These are phyloP conservation scores for Pythium aphanidermatum DNA, from an alignment of 352 stramenopile species.

Conservation along the genomic window DNA sequence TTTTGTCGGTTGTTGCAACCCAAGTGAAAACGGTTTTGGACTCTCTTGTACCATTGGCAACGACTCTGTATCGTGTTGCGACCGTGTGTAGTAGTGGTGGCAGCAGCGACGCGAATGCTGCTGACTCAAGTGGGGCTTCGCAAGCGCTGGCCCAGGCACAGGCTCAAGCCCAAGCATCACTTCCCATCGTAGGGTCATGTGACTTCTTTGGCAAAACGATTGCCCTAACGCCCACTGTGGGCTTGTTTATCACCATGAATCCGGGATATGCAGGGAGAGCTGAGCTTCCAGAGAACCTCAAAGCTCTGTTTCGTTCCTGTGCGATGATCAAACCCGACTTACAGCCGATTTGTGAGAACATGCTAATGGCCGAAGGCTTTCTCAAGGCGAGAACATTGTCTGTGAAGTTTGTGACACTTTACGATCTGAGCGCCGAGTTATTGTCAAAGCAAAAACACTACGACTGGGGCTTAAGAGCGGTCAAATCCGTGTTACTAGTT, in stretches of 20 bases:
- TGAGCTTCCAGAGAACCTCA: conserved; percentile 91
- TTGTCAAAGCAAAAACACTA: conserved; percentile 89
- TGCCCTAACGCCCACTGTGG: conserved; percentile 73
- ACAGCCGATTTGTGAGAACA: conserved; percentile 92
- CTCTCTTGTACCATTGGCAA: conserved; percentile 33
- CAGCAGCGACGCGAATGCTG: conserved; percentile 11
- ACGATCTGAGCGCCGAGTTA: conserved; percentile 81
- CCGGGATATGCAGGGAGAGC: conserved; percentile 88
- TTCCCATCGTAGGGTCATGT: conserved; percentile 55
- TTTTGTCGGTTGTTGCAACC: conserved; percentile 93
- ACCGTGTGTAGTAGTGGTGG: conserved; percentile 13
- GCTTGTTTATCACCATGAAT: conserved; percentile 95
- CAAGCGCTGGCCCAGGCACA: background rate
- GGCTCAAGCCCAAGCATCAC: conserved; percentile 14
- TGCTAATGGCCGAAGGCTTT: conserved; percentile 94
- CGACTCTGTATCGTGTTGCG: conserved; percentile 18
- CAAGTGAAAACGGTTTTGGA: conserved; percentile 98
- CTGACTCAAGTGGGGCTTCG: conserved; percentile 2
- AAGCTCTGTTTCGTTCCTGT: conserved; percentile 89
- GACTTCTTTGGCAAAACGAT: conserved; percentile 90
- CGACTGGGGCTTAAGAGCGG: conserved; percentile 93
- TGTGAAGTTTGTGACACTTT: conserved; percentile 89
- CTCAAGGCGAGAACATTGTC: conserved; percentile 74
- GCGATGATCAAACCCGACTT: conserved; percentile 91
- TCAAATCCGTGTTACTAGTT: conserved; percentile 96